These are phyloP conservation scores for Daedaleopsis sinensis DNA, from an alignment of 768 basidiomycete genomes.

Conservation along the genomic window DNA sequence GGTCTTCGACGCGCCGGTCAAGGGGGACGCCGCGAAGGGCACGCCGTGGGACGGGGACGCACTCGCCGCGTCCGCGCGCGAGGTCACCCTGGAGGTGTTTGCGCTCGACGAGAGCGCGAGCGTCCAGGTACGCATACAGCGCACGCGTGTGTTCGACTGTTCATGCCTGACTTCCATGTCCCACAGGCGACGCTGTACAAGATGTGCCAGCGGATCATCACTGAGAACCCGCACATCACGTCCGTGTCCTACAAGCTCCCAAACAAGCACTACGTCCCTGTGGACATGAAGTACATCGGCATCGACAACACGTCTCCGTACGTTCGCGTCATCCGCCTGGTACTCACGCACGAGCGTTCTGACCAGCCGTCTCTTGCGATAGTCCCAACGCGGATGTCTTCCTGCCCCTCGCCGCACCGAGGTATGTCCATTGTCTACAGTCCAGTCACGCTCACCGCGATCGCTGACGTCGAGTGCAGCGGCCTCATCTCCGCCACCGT, in stretches of 20 bases:
- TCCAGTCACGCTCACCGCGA: too few species aligned
- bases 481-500: too few species aligned
- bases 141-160: background rate
- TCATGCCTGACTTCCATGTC: background rate
- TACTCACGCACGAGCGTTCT: slow-evolving; percentile 2
- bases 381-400: slow-evolving; percentile 86
- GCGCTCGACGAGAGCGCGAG: slow-evolving; percentile 89
- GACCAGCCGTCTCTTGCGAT: slow-evolving; percentile 16
- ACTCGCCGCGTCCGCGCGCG: slow-evolving; percentile 53
- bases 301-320: slow-evolving; percentile 73
- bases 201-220: slow-evolving; percentile 77
- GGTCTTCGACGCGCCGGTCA: slow-evolving; percentile 44
- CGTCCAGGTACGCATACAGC: slow-evolving; percentile 64
- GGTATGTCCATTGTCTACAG: too few species aligned
- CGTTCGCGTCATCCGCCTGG: background rate
- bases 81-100: slow-evolving; percentile 77
- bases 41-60: slow-evolving; percentile 62
- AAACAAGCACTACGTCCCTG: slow-evolving; percentile 94
- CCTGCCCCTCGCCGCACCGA: slow-evolving; percentile 74
- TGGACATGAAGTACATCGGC: slow-evolving; percentile 76
- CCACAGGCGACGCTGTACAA: slow-evolving; percentile 89
- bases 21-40: slow-evolving; percentile 38
- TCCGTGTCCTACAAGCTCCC: slow-evolving; percentile 76
- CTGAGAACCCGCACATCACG: slow-evolving; percentile 61
- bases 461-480: too few species aligned